Evolutionary conservation across 2,329 filamentous ascomycete genomes (phyloP), one percentile per base, ranked within the genome.

Genomic region (Talaromyces funiculosus): DNA sequence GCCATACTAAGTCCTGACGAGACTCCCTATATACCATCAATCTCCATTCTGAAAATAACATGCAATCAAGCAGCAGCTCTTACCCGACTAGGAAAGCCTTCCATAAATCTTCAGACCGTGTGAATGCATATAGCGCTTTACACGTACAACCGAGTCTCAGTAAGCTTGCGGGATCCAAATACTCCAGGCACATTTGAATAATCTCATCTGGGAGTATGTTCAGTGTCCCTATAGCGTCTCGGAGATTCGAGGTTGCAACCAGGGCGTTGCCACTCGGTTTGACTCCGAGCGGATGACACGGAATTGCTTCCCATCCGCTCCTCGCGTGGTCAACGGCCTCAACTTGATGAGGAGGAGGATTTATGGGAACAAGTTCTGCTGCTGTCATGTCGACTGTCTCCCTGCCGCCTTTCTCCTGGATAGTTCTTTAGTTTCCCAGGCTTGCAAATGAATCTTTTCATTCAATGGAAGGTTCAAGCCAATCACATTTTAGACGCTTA

Each of bases 251-350:
- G 2, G 79, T 80, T 12, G 84, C 80, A 20, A 86, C 85, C 45
- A 93, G 83, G 53, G 87, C 86, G 78, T 99, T 97, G 38, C 93
- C 94, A 63, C 89, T 83, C 1, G 94, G 93, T 71, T 92, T 94
- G 65, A 97, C 82, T 33, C 89, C 89, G 51, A 96, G 79, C 38
- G 91, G 91, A 78, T 97, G 93, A 40, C 82, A 80, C 55, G 89
- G 88, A 57, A 96, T 87, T 47, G 84, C 83, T 67, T 78, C 73
- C 55, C 53, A 59, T 53, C 61, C 61, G 33, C 59, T 61, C n/a
- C 63, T 59, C 24, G 54, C 24, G 40, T 58, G 18, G 29, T 57
- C 53, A 14, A 56, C 20, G n/a, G 38, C 35, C 14, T 62, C 60
- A 24, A 38, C 38, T 18, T 42, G 42, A 24, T 14, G 49, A n/a